Percentiles rank a stretch among this genome's conserved stretches.
These are phyloP conservation scores for Lentinula raphanica DNA, from an alignment of 768 basidiomycete species.

Conservation along the genomic window DNA sequence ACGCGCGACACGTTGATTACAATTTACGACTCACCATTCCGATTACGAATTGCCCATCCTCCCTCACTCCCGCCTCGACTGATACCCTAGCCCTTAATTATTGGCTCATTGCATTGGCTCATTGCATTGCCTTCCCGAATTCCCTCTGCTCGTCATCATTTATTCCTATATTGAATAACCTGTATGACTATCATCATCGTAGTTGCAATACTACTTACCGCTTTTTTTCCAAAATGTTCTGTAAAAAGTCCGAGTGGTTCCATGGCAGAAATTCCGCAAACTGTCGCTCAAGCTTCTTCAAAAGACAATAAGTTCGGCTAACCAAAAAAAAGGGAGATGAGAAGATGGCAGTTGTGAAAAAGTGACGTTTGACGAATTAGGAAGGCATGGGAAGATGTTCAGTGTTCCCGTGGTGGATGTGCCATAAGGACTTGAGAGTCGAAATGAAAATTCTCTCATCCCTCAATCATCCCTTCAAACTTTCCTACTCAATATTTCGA, in stretches of 20 bases:
- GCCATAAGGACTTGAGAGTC: not conserved
- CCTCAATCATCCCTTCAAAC: no score
- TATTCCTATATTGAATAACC: slow-evolving; percentile 11
- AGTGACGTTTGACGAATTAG: not conserved
- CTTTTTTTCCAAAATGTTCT: not conserved
- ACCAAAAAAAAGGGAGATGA: not conserved
- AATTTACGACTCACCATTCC: slow-evolving; percentile 13
- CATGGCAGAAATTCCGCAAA: not conserved
- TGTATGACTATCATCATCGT: slow-evolving; percentile 1
- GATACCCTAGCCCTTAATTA: slow-evolving; percentile 6
- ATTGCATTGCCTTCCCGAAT: not conserved
- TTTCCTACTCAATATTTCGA: no score
- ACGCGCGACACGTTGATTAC: slow-evolving; percentile 11
- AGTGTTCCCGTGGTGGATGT: not conserved
- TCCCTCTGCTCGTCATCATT: slow-evolving; percentile 4
- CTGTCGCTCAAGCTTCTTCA: not conserved
- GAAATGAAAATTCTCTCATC: slow-evolving; percentile 4
- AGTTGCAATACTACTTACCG: not conserved
- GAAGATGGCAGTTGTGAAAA: not conserved
- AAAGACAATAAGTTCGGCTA: slow-evolving; percentile 8
- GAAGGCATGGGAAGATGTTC: not conserved
- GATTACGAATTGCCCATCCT: slow-evolving; percentile 7
- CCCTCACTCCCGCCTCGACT: slow-evolving; percentile 3
- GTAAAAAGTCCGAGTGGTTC: slow-evolving; percentile 4
- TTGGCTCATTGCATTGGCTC: not conserved